These are phyloP conservation scores for Cladophialophora immunda DNA, from an alignment of 2,329 filamentous ascomycete species.

Conservation along the genomic window DNA sequence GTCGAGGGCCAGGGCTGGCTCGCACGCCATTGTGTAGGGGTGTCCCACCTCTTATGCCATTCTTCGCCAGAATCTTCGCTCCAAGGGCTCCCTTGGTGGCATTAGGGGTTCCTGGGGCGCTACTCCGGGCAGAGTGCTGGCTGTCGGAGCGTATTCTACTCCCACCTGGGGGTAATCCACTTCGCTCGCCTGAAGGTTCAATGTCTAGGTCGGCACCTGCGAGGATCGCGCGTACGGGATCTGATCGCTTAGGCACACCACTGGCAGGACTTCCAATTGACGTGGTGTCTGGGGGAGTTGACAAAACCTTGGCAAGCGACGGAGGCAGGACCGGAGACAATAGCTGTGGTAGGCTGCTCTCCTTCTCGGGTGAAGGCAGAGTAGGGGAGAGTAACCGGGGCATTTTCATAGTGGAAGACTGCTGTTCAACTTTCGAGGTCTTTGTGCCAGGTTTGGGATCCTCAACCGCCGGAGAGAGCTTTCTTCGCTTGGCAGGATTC, in stretches of 20 bases:
- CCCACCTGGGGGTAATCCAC: constrained; percentile 19
- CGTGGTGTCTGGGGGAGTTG: constrained; percentile 22
- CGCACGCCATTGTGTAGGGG: constrained; percentile 32
- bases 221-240: constrained; percentile 37
- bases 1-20: constrained; percentile 39
- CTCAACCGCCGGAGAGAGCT: constrained; percentile 46
- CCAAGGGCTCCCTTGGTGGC: constrained; percentile 23
- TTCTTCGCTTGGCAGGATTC: constrained; percentile 50
- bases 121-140: constrained; percentile 35
- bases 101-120: constrained; percentile 33
- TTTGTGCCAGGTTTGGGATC: constrained; percentile 11
- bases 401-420: constrained; percentile 32
- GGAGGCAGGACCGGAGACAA: constrained; percentile 39
- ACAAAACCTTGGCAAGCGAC: constrained; percentile 36
- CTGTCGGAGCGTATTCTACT: constrained; percentile 38
- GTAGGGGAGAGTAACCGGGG: constrained; percentile 38
- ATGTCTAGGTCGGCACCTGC: constrained; percentile 32
- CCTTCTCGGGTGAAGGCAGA: constrained; percentile 37
- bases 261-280: constrained; percentile 31
- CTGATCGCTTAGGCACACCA: constrained; percentile 30
- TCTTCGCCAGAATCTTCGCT: constrained; percentile 32
- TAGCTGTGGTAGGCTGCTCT: constrained; percentile 36
- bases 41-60: constrained; percentile 24
- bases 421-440: constrained; percentile 17
- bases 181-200: constrained; percentile 21